Evolutionary conservation across 108 stramenopile genomes (phyloP).

Genomic region (Stephanodiscus minutulus): DNA sequence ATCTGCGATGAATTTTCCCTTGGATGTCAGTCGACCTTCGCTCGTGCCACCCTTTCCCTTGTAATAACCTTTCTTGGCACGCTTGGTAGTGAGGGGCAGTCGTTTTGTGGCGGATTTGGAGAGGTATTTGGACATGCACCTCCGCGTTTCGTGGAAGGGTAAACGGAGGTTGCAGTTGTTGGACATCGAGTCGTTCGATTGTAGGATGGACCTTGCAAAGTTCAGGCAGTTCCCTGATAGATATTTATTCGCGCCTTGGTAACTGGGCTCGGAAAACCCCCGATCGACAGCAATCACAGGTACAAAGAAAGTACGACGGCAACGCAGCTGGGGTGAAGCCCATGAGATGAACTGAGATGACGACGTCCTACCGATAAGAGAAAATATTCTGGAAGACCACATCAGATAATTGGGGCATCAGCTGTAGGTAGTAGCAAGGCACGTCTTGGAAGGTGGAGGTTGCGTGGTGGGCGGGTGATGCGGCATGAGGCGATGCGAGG

Average conservation of each 20-base stretch:
- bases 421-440: background rate
- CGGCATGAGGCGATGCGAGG: too few species aligned
- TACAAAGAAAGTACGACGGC: background rate
- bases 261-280: background rate
- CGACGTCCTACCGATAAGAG: slow-evolving; percentile 8
- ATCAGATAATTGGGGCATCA: background rate
- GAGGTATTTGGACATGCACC: slow-evolving; percentile 81
- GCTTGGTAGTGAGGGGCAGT: slow-evolving; percentile 77
- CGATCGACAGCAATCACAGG: background rate
- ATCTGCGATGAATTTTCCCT: slow-evolving; percentile 79
- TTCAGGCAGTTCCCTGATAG: background rate
- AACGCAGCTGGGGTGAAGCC: background rate
- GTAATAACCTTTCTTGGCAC: slow-evolving; percentile 84
- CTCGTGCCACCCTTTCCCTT: slow-evolving; percentile 88
- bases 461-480: too few species aligned
- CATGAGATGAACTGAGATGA: background rate
- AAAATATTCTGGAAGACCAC: slow-evolving; percentile 20
- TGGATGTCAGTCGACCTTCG: slow-evolving; percentile 72
- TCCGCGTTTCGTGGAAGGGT: slow-evolving; percentile 28
- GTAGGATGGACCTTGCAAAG: background rate
- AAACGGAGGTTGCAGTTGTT: background rate
- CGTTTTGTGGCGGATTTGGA: slow-evolving; percentile 80
- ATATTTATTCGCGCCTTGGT: background rate
- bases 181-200: background rate
- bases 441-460: background rate